phyloP scores from a whole-genome alignment of 2,329 filamentous ascomycete species.

The Emergomyces pasteurianus region DNA sequence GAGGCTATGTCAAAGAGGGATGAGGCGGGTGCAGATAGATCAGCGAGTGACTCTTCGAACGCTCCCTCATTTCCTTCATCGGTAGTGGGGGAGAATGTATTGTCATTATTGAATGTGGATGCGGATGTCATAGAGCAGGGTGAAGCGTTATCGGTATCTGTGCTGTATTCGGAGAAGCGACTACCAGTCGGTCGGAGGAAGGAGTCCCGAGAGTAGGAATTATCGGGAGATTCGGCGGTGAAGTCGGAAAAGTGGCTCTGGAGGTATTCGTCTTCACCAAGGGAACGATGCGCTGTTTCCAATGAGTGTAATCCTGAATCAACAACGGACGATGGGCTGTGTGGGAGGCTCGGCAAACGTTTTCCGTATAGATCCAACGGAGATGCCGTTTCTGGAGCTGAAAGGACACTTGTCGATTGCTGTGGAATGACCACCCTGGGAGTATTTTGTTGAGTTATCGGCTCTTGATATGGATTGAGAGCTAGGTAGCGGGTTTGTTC shows the following conservation, averaged over 20 bases:
- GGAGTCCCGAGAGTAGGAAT: conserved; percentile 15
- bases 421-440: not conserved
- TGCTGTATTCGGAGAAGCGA: conserved; percentile 31
- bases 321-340: conserved; percentile 35
- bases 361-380: conserved; percentile 24
- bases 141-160: conserved; percentile 25
- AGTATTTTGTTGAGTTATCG: not conserved
- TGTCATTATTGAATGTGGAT: conserved; percentile 20
- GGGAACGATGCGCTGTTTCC: conserved; percentile 21
- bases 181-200: conserved; percentile 20
- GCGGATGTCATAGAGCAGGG: conserved; percentile 26
- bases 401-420: no score
- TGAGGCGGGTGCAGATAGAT: not conserved
- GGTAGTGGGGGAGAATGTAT: not conserved
- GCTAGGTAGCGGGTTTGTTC: not conserved
- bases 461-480: not conserved
- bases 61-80: not conserved
- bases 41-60: not conserved
- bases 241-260: conserved; percentile 34
- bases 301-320: conserved; percentile 28
- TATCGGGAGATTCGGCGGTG: conserved; percentile 20
- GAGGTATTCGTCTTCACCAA: conserved; percentile 7
- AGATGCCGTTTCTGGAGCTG: conserved; percentile 13
- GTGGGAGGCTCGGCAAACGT: conserved; percentile 34
- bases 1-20: not conserved